Percentiles rank a stretch among this genome's conserved stretches.
Conservation (phyloP, 2,329 filamentous ascomycete genomes). For the Trichoderma sp. region DNA sequence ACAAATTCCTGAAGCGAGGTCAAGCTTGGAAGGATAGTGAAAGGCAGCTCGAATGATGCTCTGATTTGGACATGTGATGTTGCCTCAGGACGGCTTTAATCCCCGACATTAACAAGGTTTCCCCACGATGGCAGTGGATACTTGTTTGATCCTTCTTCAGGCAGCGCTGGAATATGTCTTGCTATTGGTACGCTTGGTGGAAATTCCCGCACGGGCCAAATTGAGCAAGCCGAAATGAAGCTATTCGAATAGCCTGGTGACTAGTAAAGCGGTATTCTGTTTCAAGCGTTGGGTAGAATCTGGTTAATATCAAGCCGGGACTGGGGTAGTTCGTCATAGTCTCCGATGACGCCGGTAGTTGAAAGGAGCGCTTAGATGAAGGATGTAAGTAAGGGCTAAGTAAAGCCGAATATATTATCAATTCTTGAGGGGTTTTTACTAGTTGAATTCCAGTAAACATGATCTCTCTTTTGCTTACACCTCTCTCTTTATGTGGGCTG, state of each 20-base stretch:
- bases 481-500: neutral
- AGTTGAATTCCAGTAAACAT: neutral
- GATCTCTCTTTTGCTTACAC: neutral
- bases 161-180: neutral
- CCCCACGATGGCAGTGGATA: conserved; percentile 1
- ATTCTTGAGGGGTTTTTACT: neutral
- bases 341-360: neutral
- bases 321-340: neutral
- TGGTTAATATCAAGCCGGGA: neutral
- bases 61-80: neutral
- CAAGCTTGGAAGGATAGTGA: no score
- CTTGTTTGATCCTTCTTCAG: conserved; percentile 3
- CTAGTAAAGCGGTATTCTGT: neutral
- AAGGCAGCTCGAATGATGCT: neutral
- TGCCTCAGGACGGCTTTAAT: neutral
- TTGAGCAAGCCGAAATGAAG: neutral
- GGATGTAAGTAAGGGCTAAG: neutral
- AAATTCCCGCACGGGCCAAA: neutral
- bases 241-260: neutral
- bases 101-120: neutral
- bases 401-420: neutral
- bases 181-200: conserved; percentile 7
- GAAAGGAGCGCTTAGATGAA: neutral
- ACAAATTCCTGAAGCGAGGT: neutral
- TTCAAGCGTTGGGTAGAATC: neutral